Evolutionary conservation across 352 stramenopile species (phyloP), one percentile per base, ranked within the genome.

Genomic region (Peronospora destructor): DNA sequence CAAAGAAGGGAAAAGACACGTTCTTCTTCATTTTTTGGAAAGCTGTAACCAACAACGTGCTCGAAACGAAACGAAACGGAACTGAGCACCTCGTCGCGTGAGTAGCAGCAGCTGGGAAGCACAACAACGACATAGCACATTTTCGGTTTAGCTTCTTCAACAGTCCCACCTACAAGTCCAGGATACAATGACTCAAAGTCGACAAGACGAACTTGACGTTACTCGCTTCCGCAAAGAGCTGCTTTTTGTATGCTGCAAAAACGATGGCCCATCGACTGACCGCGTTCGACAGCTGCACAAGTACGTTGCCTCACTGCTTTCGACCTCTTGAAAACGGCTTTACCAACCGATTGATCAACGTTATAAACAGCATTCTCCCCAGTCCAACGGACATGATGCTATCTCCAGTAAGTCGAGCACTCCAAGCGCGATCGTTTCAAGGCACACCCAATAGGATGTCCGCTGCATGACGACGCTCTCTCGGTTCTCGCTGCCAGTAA

Each of bases 311-410:
- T 11, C 13, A 12, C 13, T 42, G 35, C 3, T 45, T 23, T 5
- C 5, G 1, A 14, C 2, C 14, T 6, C 6, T 38, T 21, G 13
- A 16, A 4, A 44, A 9, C 2, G 5, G 1, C 30, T 40, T 32
- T 32, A 34, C 14, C 53, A 11, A 43, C 25, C 6, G 4, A 17
- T 52, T 38, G n/a, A n/a, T n/a, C 33, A 2, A 37, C 52, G n/a
- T 10, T 2, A 21, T 53, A 16, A 41, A 47, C 49, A 88, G 74
- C 43, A 47, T 88, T 32, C 54, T 82, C 0, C 68, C 57, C 9
- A 88, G 76, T 33, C 76, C 76, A 1, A 88, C 76, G 6, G 76
- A 88, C 56, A 79, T 70, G 36, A 55, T 85, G 49, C 21, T 86
- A n/a, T 86, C 76, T 11, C 76, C 76, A 8, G 72, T 84, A 3